These are phyloP conservation scores for Bromus sterilis DNA, from an alignment of 176 grass and related monocot species.

Conservation along the genomic window DNA sequence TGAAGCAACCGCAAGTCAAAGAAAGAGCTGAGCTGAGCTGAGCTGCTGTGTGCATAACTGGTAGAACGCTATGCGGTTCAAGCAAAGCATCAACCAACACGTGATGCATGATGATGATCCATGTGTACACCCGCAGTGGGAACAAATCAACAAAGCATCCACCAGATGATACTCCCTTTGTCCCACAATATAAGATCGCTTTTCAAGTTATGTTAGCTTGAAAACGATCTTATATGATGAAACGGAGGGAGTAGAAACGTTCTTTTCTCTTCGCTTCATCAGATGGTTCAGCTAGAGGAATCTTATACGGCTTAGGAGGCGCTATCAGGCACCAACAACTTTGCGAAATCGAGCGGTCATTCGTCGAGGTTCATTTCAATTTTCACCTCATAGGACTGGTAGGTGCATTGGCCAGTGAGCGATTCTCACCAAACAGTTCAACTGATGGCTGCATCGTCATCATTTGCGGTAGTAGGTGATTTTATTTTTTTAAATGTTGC, in stretches of 20 bases:
- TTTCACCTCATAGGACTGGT: not conserved
- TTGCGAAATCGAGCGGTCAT: not conserved
- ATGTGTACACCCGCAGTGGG: not conserved
- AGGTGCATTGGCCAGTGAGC: not conserved
- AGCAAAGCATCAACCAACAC: not conserved
- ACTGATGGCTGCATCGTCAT: not conserved
- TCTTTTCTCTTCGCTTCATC: too few relatives aligned
- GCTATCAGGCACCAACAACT: not conserved
- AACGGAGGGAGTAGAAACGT: too few relatives aligned
- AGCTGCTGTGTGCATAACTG: not conserved
- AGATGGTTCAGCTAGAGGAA: constrained; percentile 20
- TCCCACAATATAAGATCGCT: too few relatives aligned
- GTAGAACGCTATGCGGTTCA: not conserved
- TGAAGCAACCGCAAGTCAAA: constrained; percentile 10
- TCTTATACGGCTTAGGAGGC: not conserved
- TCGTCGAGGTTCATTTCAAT: constrained; percentile 7
- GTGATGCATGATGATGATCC: not conserved
- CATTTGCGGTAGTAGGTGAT: not conserved
- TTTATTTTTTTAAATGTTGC: not conserved
- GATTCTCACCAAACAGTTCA: constrained; percentile 6
- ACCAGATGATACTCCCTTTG: too few relatives aligned
- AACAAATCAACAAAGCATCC: too few relatives aligned
- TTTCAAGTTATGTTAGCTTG: too few relatives aligned
- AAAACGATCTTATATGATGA: too few relatives aligned
- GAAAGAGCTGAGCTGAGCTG: not conserved